Base-by-base conservation (phyloP, 495 filamentous ascomycete genomes). In the Aspergillus kassunensis region DNA sequence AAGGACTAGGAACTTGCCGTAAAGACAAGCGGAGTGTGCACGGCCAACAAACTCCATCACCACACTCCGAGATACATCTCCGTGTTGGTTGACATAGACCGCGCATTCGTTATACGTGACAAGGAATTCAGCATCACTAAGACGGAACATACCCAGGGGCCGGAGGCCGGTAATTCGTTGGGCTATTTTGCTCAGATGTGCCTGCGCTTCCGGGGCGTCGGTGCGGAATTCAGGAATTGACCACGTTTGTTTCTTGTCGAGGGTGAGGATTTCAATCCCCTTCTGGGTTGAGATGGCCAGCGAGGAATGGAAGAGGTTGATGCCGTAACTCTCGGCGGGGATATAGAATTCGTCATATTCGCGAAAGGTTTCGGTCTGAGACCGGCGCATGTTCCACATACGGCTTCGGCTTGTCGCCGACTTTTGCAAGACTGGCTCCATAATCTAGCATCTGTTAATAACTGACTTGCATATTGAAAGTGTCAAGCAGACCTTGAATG, bases 301-400 rank as follows among this genome's bases (percentile, higher is more conserved):
- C 47, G 87, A 90, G 1, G 82, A 86, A 67, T 96, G 89, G 80
- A 97, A 97, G 40, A 99, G 81, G 70, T 97, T 96, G 61, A 99
- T 88, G 21, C 87, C 86, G 68, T 87, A 96, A 63, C 89, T 93
- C 64, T 99, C 93, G n/a, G 89, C 84, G 6, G 93, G 92, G 57
- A 99, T 92, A 71, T 97, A 99, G 70, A 99, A 99, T 48, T 97
- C 92, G 70, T 96, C 93, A 61, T 89, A 99, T 60, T 97, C 93
- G 54, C 95, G 85, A 83, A 97, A 97, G 65, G 92, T 93, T 60
- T 97, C 93, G 4, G 93, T 97, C 51, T 80, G 83, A 11, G 90
- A 89, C 21, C 78, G 79, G 30, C 73, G 73, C 1, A 80, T 72
- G 24, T 81, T 78, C 58, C 85, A 87, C 33, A 96, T 74, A 8